Base-by-base conservation (phyloP, 2,329 filamentous ascomycete species). In the Polychaeton citri region DNA sequence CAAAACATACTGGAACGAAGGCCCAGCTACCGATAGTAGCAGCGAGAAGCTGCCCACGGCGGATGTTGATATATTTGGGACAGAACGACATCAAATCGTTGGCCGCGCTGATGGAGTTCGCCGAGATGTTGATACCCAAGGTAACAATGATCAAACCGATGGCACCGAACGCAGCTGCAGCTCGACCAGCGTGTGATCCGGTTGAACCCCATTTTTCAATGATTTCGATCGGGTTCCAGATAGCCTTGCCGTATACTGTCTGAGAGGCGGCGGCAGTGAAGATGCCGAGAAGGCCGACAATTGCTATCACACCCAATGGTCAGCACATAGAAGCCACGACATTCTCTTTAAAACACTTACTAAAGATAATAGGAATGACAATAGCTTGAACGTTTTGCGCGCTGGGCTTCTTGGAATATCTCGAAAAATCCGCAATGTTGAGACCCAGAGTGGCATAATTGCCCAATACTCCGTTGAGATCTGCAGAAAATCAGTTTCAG, bases 241-340 rank as follows among this genome's bases (percentile, higher is more conserved):
- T 36, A 19, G 65, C 58, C 19, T 62, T 42, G 36, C 68, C 71
- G 33, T 68, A 71, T 37, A 68, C 64, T 5, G 68, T 62, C 26
- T 63, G 58, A 18, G 63, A 63, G 5, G 72, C 71, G 0, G 69
- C 69, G 0, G 73, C 70, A 7, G 72, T 71, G 28, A 73, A 62
- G 43, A 76, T 74, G 19, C 73, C 73, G 39, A 70, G 53, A 67
- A 70, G 31, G 62, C 53, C 47, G 66, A 46, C 46, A 19, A 50
- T 40, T n/a, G 48, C 40, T 43, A 35, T 67, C 50, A 69, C 67
- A 28, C 24, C 3, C 12, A 28, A 28, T 7, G 3, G 15, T 28
- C 24, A 13, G 18, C 18, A 19, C 3, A 13, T 17, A 13, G 5
- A 16, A 17, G 12, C 17, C 15, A 15, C 12, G 33, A 19, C 21